Conservation (phyloP, 2,329 filamentous ascomycete genomes). For the Nigrograna mackinnonii region DNA sequence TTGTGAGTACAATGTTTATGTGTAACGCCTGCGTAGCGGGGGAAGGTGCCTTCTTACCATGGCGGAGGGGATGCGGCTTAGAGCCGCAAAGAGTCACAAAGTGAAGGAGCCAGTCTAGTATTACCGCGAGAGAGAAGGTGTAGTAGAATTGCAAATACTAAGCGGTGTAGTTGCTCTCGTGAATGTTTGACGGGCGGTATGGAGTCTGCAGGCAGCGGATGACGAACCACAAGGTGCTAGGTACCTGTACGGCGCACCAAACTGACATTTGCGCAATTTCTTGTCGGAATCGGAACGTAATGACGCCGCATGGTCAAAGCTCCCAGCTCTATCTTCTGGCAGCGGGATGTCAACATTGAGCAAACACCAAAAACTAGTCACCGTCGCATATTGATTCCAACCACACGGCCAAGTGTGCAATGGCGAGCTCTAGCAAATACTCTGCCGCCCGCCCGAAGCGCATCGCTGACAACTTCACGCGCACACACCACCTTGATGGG, state of each 20-base stretch:
- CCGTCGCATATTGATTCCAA: neutral
- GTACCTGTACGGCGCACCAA: conserved; percentile 22
- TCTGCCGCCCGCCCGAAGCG: conserved; percentile 69
- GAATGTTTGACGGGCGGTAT: neutral
- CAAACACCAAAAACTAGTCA: neutral
- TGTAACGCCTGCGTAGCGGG: no score
- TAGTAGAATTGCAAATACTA: neutral
- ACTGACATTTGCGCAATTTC: conserved; percentile 16
- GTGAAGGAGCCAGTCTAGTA: no score
- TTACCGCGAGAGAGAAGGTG: neutral
- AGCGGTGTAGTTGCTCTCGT: no score
- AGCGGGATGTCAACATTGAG: neutral
- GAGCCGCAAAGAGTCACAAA: no score
- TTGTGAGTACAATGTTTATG: conserved; percentile 20
- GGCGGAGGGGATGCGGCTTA: no score
- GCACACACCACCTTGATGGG: conserved; percentile 68
- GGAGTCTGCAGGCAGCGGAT: conserved; percentile 11
- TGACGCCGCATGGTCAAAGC: neutral
- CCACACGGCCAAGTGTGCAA: conserved; percentile 9
- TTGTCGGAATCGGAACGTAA: neutral
- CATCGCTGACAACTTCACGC: conserved; percentile 71
- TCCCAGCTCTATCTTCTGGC: neutral
- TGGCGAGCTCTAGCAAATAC: conserved; percentile 33
- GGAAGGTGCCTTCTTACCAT: conserved; percentile 34
- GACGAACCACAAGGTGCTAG: conserved; percentile 18